Evolutionary conservation across 192 early-diverging fungal genomes (phyloP), one percentile per base, ranked within the genome.

Genomic region (Lobosporangium transversale): DNA sequence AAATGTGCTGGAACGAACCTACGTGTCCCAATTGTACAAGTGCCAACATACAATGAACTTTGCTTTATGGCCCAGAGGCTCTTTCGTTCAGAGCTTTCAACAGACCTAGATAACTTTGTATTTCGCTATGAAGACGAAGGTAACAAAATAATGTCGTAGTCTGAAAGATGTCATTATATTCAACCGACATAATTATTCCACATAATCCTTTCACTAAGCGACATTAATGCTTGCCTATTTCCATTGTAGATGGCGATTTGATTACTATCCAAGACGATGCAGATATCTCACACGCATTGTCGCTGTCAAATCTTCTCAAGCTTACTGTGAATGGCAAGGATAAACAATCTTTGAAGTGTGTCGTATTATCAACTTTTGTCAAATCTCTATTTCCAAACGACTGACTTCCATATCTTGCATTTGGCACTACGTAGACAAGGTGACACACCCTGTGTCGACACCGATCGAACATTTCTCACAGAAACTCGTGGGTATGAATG

Each of bases 21-120:
- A 21, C 68, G 81, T 24, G 70, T 86, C 23, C 68, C 82, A 5
- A 83, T 86, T 55, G 79, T 66, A 18, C 84, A 86, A 67, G 79
- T 66, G 11, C 84, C 84, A 7, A 80, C 84, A 2, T 81, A 74
- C 62, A 79, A 86, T 52, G 84, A 86, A 32, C 64, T 86, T 12
- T 86, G 84, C 55, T 60, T 86, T 23, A 86, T 86, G 55, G 75
- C 82, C 49, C 79, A 73, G 30, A 67, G 82, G 17, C 78, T 86
- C 45, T 86, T 84, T 45, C 62, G 68, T 15, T 32, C 59, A 5
- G 50, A 65, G 12, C 53, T 86, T 4, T 80, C 70, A 0, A 43
- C 71, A 20, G 61, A 74, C 30, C 53, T 80, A 2, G 82, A 86
- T 31, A 79, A 86, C 53, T 49, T 81, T n/a, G 33, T 70, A 10